Evolutionary conservation across 2,329 filamentous ascomycete species (phyloP).

Genomic region (Pestalotiopsis sp.): DNA sequence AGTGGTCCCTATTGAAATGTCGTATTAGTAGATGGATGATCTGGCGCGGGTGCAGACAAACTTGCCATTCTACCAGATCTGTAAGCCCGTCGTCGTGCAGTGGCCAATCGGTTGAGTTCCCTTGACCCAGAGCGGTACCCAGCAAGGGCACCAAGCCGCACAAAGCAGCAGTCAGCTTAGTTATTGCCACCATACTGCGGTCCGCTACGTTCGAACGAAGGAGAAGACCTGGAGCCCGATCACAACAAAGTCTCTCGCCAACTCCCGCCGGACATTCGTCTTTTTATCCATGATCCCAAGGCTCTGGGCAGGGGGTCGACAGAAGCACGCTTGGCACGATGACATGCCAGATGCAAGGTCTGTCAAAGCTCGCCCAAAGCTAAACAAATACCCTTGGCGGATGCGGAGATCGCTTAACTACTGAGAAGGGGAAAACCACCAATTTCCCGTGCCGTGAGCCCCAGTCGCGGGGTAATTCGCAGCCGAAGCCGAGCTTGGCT

Average conservation of each 20-base stretch:
- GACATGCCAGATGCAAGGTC: not conserved
- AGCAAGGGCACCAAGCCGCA: constrained; percentile 15
- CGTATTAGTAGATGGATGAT: not conserved
- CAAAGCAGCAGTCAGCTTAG: constrained; percentile 8
- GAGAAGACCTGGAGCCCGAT: not conserved
- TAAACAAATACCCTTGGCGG: not conserved
- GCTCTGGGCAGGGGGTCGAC: not conserved
- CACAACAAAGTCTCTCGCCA: not conserved
- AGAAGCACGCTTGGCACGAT: not conserved
- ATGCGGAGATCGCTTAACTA: constrained; percentile 13
- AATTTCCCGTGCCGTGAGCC: constrained; percentile 6
- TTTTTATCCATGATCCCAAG: constrained; percentile 3
- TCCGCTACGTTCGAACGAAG: not conserved
- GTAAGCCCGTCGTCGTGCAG: constrained; percentile 35
- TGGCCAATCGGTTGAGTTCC: constrained; percentile 26
- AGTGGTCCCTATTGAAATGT: constrained; percentile 37
- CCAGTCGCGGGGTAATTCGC: constrained; percentile 21
- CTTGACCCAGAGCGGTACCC: constrained; percentile 17
- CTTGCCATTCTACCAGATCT: constrained; percentile 35
- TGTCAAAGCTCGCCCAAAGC: not conserved
- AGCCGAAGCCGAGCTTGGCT: constrained; percentile 14
- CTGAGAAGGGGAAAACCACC: constrained; percentile 6
- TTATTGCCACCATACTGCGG: constrained; percentile 4
- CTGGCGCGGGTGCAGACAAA: not conserved
- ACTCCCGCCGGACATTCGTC: not conserved